phyloP scores from a whole-genome alignment of 345 rosid species.

The Populus tremula region DNA sequence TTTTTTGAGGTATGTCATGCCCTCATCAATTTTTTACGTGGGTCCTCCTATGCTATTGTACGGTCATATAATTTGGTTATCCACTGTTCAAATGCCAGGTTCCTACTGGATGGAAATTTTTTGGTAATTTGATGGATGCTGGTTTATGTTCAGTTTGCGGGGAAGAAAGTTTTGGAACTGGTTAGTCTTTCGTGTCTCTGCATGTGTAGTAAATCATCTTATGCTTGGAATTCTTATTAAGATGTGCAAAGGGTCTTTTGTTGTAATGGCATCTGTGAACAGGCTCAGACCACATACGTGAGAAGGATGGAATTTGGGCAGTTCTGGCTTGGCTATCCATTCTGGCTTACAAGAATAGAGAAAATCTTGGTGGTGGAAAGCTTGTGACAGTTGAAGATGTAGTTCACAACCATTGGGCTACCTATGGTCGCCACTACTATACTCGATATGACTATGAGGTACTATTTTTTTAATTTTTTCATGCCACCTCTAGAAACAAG shows the following conservation, averaged over 20 bases:
- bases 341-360: slow-evolving; percentile 83
- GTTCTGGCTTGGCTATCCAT: slow-evolving; percentile 98
- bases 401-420: slow-evolving; percentile 84
- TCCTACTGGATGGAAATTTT: slow-evolving; percentile 99
- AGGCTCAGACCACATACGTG: slow-evolving; percentile 98
- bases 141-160: slow-evolving; percentile 95
- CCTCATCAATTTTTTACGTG: background rate
- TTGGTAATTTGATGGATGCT: slow-evolving; percentile 99
- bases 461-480: background rate
- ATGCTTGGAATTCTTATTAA: background rate
- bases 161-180: slow-evolving; percentile 99
- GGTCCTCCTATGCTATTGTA: background rate
- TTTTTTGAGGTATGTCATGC: slow-evolving; percentile 77
- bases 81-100: slow-evolving; percentile 49
- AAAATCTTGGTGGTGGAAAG: slow-evolving; percentile 54
- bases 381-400: slow-evolving; percentile 92
- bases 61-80: slow-evolving; percentile 11
- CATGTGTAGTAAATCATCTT: slow-evolving; percentile 3
- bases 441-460: slow-evolving; percentile 99
- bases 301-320: slow-evolving; percentile 99
- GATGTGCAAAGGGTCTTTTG: slow-evolving; percentile 4
- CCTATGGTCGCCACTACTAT: slow-evolving; percentile 93
- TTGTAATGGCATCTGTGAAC: slow-evolving; percentile 25
- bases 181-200: slow-evolving; percentile 37
- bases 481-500: background rate